Evolutionary conservation across 345 rosid species (phyloP), one percentile per base, ranked within the genome.

Genomic region (Eucalyptus erythrocorys): DNA sequence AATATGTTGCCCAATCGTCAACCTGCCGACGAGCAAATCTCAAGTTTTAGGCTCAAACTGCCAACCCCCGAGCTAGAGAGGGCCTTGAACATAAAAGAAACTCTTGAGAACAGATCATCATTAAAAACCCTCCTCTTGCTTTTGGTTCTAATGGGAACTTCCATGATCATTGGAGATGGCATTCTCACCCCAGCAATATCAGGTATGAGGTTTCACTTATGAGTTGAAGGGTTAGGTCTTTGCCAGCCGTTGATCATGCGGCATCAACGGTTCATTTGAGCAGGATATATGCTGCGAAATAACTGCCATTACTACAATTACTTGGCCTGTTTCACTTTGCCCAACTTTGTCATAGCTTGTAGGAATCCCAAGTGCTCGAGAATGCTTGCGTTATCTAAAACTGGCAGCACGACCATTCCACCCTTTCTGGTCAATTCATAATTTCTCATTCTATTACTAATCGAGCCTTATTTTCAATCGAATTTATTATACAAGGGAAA

Each of bases 91-190:
- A 95, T 97, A 87, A 97, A 97, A 91, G 99, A 98, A n/a, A 87
- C 93, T 89, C 91, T 97, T 89, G 99, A 97, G 92, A 94, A 89
- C 51, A 95, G 92, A 92, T 92, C 98, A 42, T 92, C 91, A 89
- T 89, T 96, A 93, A 98, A 96, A 94, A 98, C 95, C 51, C 87
- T 93, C 85, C 93, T 97, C 64, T 90, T 98, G 93, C 91, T 98
- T 43, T 92, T 97, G 92, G 99, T 98, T 84, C 93, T 98, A 68
- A 95, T 95, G 96, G 99, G 99, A 93, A 97, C 99, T 90, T 98
- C 99, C 89, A 96, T 98, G 99, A 91, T 98, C 86, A 95, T 98
- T 86, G 99, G 99, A 59, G 99, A 98, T 93, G 99, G 99, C 68
- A 95, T 98, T 91, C 94, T 98, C 22, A 98, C 99, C 37, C 99